Evolutionary conservation across 192 early-diverging fungal species (phyloP).

Genomic region (Globomyces pollinis-pini): DNA sequence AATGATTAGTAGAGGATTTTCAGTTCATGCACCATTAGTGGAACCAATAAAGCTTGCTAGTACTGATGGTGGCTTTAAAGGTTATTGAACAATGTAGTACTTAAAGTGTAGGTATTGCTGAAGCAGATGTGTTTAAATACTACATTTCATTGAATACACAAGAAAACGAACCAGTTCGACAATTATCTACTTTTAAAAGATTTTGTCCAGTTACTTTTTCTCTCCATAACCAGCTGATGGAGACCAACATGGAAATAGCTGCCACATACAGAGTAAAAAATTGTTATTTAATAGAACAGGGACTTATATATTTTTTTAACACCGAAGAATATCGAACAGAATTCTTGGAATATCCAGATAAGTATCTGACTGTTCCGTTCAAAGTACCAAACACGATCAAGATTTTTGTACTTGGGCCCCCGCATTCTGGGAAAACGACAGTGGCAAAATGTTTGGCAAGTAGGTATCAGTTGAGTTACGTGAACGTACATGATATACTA

Average conservation of each 20-base stretch:
- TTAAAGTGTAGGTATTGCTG: slow-evolving; percentile 8
- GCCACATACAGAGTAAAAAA: slow-evolving; percentile 23
- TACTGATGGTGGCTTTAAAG: slow-evolving; percentile 28
- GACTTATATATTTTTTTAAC: slow-evolving; percentile 32
- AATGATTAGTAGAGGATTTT: slow-evolving; percentile 24
- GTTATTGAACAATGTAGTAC: slow-evolving; percentile 14
- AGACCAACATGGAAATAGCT: slow-evolving; percentile 10
- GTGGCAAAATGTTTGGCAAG: slow-evolving; percentile 30
- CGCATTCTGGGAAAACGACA: slow-evolving; percentile 43
- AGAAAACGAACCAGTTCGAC: slow-evolving; percentile 30
- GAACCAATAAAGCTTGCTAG: slow-evolving; percentile 14
- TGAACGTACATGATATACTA: slow-evolving; percentile 36
- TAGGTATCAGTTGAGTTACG: slow-evolving; percentile 25
- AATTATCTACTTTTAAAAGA: slow-evolving; percentile 29
- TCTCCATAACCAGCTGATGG: slow-evolving; percentile 10
- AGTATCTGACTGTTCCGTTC: slow-evolving; percentile 28
- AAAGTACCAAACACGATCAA: slow-evolving; percentile 12
- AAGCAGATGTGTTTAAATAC: slow-evolving; percentile 27
- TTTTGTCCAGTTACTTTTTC: slow-evolving; percentile 37
- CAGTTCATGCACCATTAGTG: slow-evolving; percentile 11
- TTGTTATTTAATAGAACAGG: slow-evolving; percentile 9
- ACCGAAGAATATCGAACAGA: slow-evolving; percentile 13
- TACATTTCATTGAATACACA: slow-evolving; percentile 25
- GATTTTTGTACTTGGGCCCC: slow-evolving; percentile 36
- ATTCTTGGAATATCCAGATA: slow-evolving; percentile 39